These are phyloP conservation scores for Sesbania bispinosa DNA, from an alignment of 306 rosid genomes.

Conservation along the genomic window DNA sequence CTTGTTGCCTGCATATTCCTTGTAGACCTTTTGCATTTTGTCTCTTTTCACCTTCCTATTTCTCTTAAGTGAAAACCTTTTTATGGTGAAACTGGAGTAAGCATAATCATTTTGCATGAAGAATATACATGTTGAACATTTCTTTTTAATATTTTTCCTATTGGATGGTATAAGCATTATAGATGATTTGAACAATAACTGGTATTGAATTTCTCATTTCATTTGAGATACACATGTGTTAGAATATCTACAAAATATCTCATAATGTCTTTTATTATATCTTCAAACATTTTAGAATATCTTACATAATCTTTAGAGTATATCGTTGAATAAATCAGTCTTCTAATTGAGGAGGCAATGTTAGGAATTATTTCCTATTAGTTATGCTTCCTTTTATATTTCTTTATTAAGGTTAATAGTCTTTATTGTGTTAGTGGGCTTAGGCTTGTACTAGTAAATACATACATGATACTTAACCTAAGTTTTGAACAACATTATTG, in stretches of 20 bases:
- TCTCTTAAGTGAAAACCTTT: not conserved
- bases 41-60: not conserved
- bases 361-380: not conserved
- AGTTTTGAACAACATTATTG: not conserved
- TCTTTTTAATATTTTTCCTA: too few relatives aligned
- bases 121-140: too few relatives aligned
- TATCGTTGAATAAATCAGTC: not conserved
- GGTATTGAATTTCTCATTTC: too few relatives aligned
- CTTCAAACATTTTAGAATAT: too few relatives aligned
- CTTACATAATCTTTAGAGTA: not conserved
- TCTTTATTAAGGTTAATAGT: not conserved
- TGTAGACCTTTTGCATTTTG: not conserved
- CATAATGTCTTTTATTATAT: too few relatives aligned
- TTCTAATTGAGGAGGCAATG: not conserved
- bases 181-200: too few relatives aligned
- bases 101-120: too few relatives aligned
- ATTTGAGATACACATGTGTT: too few relatives aligned
- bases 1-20: not conserved
- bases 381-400: not conserved
- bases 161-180: too few relatives aligned
- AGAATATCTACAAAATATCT: too few relatives aligned
- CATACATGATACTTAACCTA: not conserved
- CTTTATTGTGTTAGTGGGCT: not conserved
- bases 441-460: not conserved
- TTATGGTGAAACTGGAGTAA: not conserved